These are phyloP conservation scores for Chaetoscypha palmicola DNA, from an alignment of 2,329 filamentous ascomycete species.

Conservation along the genomic window DNA sequence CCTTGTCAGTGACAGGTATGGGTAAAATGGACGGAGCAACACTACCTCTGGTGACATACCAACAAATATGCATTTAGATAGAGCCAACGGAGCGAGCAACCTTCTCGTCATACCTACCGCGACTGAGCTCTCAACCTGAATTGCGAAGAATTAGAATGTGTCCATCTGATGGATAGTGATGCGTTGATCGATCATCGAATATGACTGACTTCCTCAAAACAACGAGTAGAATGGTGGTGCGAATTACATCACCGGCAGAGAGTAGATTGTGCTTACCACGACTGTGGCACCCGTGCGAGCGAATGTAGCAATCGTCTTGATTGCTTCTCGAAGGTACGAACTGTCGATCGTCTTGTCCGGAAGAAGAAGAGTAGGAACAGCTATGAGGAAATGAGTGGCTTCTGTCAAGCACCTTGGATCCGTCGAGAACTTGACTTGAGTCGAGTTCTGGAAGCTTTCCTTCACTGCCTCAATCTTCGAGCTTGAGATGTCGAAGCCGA, in stretches of 20 bases:
- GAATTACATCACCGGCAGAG: too few species aligned
- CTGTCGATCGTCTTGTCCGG: constrained; percentile 1
- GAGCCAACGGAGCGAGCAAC: constrained; percentile 41
- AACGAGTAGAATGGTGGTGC: too few species aligned
- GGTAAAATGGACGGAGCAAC: too few species aligned
- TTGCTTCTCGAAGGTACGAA: constrained; percentile 1
- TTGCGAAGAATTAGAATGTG: too few species aligned
- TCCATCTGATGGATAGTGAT: too few species aligned
- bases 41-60: constrained; percentile 41
- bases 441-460: not conserved
- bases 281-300: constrained; percentile 2
- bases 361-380: constrained; percentile 44
- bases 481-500: constrained; percentile 7
- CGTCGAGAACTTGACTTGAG: not conserved
- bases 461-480: not conserved
- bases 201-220: too few species aligned
- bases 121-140: constrained; percentile 49
- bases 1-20: too few species aligned
- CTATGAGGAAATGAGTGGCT: constrained; percentile 47
- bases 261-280: too few species aligned
- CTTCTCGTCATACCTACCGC: constrained; percentile 47
- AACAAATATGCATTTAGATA: constrained; percentile 36
- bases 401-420: constrained; percentile 29
- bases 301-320: constrained; percentile 1
- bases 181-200: too few species aligned